These are phyloP conservation scores for Mycena filopes DNA, from an alignment of 768 basidiomycete species.

Conservation along the genomic window DNA sequence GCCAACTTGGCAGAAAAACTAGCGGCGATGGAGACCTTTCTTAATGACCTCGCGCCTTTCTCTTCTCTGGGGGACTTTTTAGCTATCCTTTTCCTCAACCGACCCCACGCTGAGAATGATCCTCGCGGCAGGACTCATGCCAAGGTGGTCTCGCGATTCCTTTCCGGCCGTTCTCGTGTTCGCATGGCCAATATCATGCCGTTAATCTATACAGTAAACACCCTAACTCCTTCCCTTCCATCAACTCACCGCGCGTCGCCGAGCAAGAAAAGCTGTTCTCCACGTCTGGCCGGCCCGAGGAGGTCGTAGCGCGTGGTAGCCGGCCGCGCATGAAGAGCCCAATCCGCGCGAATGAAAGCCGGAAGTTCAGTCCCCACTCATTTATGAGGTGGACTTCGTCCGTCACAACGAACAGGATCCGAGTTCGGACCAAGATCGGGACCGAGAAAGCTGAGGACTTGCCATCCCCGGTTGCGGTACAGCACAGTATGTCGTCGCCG, in stretches of 20 bases:
- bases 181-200: constrained; percentile 4
- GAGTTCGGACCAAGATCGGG: no score
- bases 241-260: not conserved
- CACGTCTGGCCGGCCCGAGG: no score
- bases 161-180: not conserved
- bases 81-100: not conserved
- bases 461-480: no score
- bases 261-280: no score
- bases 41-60: not conserved
- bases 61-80: not conserved
- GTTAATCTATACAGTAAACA: not conserved
- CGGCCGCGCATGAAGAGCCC: no score
- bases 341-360: no score
- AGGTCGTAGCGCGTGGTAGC: no score
- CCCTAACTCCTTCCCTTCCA: not conserved
- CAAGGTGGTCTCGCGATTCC: not conserved
- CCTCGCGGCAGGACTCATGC: not conserved
- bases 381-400: no score
- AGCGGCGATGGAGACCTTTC: not conserved
- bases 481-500: no score
- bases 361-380: no score
- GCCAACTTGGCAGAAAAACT: not conserved
- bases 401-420: no score
- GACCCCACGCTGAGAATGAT: not conserved
- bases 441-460: no score